Evolutionary conservation across 768 basidiomycete species (phyloP).

Genomic region (Pisolithus marmoratus): DNA sequence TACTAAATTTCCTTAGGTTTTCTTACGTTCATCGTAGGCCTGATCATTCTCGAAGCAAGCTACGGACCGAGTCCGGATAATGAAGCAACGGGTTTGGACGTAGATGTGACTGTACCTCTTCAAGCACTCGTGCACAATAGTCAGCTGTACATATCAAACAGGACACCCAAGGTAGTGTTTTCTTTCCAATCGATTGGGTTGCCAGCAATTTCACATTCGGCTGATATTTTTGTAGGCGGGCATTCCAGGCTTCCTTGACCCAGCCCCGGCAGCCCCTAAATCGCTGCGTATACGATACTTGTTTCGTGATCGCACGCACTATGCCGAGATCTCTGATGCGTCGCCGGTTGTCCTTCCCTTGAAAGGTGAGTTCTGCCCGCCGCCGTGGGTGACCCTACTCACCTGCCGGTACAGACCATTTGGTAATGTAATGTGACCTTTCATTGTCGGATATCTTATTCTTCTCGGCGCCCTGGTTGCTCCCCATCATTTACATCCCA

Average conservation of each 20-base stretch:
- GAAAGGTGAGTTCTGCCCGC: constrained; percentile 48
- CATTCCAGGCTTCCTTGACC: constrained; percentile 87
- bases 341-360: constrained; percentile 67
- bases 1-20: constrained; percentile 3
- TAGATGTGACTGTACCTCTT: constrained; percentile 77
- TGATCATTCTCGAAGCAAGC: constrained; percentile 69
- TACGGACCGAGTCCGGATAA: constrained; percentile 58
- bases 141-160: constrained; percentile 72
- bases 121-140: constrained; percentile 78
- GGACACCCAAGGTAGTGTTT: constrained; percentile 59
- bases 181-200: background rate
- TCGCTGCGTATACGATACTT: constrained; percentile 65
- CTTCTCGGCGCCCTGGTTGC: background rate
- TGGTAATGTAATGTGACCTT: constrained; percentile 17
- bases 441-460: background rate
- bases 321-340: constrained; percentile 71
- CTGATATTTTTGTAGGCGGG: constrained; percentile 41
- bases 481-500: too few relatives aligned
- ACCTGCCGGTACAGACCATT: constrained; percentile 19
- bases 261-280: constrained; percentile 69
- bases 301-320: constrained; percentile 70
- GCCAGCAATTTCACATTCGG: background rate
- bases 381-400: background rate
- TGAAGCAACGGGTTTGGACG: constrained; percentile 47
- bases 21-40: constrained; percentile 40